These are phyloP conservation scores for Solanum infundibuliforme DNA, from an alignment of 257 asterid species.

Conservation along the genomic window DNA sequence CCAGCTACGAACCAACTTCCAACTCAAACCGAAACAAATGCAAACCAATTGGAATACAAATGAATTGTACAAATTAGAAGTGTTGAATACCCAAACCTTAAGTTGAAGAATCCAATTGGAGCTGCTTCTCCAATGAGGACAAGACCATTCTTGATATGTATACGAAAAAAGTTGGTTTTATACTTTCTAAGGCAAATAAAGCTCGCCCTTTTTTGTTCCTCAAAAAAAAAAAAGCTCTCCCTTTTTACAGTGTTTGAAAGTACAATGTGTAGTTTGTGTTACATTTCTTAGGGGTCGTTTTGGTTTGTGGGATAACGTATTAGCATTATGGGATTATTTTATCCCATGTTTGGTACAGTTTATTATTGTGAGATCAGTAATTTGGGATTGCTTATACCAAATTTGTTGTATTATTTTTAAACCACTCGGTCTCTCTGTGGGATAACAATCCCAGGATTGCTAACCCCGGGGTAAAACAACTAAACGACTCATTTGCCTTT, in stretches of 20 bases:
- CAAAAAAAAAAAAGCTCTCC: background rate
- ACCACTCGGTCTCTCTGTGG: background rate
- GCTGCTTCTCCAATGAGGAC: background rate
- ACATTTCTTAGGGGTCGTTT: background rate
- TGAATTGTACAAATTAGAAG: background rate
- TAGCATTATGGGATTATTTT: background rate
- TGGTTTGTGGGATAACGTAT: background rate
- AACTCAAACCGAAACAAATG: background rate
- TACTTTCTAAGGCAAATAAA: background rate
- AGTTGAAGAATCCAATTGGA: background rate
- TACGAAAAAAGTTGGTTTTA: background rate
- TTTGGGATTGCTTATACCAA: background rate
- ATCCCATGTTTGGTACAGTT: background rate
- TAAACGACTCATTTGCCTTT: background rate
- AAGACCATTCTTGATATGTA: background rate
- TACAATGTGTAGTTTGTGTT: background rate
- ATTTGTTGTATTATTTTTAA: background rate
- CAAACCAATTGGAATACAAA: background rate
- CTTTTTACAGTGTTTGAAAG: background rate
- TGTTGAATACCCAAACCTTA: background rate
- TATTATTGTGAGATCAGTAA: background rate
- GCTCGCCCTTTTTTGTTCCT: background rate
- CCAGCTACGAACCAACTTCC: background rate
- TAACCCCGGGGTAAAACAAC: background rate
- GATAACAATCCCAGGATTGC: background rate